Percentiles rank a stretch among this genome's conserved stretches.
These are phyloP conservation scores for Cardamine chenopodiifolia DNA, from an alignment of 345 rosid species.

Conservation along the genomic window DNA sequence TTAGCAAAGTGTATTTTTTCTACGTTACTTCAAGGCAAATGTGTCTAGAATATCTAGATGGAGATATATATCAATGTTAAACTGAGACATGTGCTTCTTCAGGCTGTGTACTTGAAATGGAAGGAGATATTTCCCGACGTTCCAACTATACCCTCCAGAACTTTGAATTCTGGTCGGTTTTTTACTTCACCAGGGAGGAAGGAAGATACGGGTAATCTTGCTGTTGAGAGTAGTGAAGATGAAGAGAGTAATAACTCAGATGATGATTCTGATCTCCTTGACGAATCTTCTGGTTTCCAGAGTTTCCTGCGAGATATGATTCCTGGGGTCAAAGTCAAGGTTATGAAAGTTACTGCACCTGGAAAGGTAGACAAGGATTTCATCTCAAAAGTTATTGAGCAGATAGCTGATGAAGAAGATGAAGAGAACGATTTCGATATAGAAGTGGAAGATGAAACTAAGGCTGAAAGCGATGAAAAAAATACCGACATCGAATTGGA, in stretches of 20 bases:
- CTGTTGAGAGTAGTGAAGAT: constrained; percentile 60
- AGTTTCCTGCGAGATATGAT: constrained; percentile 80
- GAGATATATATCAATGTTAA: not conserved
- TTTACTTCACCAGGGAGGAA: constrained; percentile 52
- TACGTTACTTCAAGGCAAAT: not conserved
- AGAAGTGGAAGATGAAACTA: constrained; percentile 62
- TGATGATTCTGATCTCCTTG: constrained; percentile 72
- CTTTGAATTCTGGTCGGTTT: constrained; percentile 49
- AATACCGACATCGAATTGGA: constrained; percentile 59
- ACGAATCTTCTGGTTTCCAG: constrained; percentile 71
- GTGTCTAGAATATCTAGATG: not conserved
- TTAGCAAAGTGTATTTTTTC: constrained; percentile 17
- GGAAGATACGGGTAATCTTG: constrained; percentile 58
- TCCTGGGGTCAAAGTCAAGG: constrained; percentile 87
- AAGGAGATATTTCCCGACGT: constrained; percentile 54
- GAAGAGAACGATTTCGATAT: constrained; percentile 57
- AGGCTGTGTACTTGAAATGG: constrained; percentile 85
- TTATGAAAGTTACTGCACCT: constrained; percentile 75
- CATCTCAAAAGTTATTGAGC: constrained; percentile 82
- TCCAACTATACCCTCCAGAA: constrained; percentile 48
- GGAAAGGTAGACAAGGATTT: constrained; percentile 81
- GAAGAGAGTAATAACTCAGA: constrained; percentile 62
- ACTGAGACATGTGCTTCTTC: constrained; percentile 37
- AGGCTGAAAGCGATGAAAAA: constrained; percentile 61
- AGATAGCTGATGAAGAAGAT: constrained; percentile 80